A percentile compares a stretch with the other conserved stretches of the same genome.
These are phyloP conservation scores for Zoysia japonica DNA, from an alignment of 176 grass and related monocot species.

Conservation along the genomic window DNA sequence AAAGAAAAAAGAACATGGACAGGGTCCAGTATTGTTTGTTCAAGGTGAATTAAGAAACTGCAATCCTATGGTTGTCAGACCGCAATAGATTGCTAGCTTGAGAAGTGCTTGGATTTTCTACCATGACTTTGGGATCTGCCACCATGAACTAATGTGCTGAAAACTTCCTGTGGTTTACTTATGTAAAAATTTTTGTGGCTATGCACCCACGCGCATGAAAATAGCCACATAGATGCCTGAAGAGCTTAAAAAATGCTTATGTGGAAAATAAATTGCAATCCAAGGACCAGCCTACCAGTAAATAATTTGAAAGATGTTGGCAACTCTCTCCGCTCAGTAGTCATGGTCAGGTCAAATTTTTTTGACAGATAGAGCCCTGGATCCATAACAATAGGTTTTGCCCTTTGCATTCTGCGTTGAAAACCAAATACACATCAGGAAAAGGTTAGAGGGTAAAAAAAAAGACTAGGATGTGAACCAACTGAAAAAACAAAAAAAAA, in stretches of 20 bases:
- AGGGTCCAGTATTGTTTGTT: not conserved
- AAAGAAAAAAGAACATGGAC: not conserved
- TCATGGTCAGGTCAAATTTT: conserved; percentile 78
- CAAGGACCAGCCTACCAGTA: conserved; percentile 57
- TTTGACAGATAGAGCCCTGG: conserved; percentile 94
- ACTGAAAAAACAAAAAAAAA: not conserved
- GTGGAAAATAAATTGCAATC: conserved; percentile 23
- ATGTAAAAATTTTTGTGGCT: not conserved
- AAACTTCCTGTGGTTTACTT: not conserved
- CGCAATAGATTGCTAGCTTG: not conserved
- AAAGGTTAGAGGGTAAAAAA: not conserved
- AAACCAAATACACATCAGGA: conserved; percentile 29
- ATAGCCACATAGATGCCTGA: not conserved
- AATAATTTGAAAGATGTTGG: conserved; percentile 95
- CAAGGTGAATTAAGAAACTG: not conserved
- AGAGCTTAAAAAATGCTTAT: conserved; percentile 1
- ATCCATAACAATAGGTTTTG: conserved; percentile 82
- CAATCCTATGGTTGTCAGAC: not conserved
- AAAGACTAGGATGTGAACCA: conserved; percentile 14
- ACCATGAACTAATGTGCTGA: not conserved
- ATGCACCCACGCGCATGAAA: not conserved
- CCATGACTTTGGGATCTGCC: not conserved
- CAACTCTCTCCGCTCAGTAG: conserved; percentile 71
- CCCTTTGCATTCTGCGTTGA: conserved; percentile 66
- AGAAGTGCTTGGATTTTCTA: not conserved